These are phyloP conservation scores for Penicillium sp. DNA, from an alignment of 2,329 filamentous ascomycete genomes.

Conservation along the genomic window DNA sequence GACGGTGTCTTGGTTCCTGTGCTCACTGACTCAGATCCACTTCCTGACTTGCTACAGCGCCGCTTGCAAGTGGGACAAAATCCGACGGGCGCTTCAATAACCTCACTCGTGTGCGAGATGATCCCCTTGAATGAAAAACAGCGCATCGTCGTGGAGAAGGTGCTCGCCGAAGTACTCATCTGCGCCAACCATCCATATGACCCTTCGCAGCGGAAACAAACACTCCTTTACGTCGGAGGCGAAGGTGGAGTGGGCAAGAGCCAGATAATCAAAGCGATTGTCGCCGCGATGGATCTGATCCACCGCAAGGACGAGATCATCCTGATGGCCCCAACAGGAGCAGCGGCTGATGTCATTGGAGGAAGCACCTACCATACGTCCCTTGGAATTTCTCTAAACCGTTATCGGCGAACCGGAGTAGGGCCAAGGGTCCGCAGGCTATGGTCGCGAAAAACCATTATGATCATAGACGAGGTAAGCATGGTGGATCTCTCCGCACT, in stretches of 20 bases:
- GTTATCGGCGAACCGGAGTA: neutral
- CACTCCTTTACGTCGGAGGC: neutral
- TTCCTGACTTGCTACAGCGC: neutral
- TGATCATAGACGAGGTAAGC: neutral
- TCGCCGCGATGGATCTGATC: neutral
- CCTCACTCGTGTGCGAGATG: neutral
- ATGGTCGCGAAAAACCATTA: neutral
- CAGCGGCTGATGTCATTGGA: neutral
- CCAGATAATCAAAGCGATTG: neutral
- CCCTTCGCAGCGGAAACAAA: neutral
- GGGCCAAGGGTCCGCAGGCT: neutral
- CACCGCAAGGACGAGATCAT: neutral
- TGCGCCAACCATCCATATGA: neutral
- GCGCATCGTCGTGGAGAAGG: neutral
- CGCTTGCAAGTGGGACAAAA: neutral
- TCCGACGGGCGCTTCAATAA: neutral
- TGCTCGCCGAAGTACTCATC: neutral
- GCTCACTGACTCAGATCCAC: neutral
- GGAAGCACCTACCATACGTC: conserved; percentile 2
- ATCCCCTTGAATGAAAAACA: neutral
- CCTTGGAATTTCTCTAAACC: conserved; percentile 1
- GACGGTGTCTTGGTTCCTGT: neutral
- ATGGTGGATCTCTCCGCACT: neutral
- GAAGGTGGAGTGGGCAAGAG: neutral
- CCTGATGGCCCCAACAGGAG: neutral